A percentile compares a stretch with the other conserved stretches of the same genome.
These are phyloP conservation scores for Punica granatum DNA, from an alignment of 345 rosid genomes.

Conservation along the genomic window DNA sequence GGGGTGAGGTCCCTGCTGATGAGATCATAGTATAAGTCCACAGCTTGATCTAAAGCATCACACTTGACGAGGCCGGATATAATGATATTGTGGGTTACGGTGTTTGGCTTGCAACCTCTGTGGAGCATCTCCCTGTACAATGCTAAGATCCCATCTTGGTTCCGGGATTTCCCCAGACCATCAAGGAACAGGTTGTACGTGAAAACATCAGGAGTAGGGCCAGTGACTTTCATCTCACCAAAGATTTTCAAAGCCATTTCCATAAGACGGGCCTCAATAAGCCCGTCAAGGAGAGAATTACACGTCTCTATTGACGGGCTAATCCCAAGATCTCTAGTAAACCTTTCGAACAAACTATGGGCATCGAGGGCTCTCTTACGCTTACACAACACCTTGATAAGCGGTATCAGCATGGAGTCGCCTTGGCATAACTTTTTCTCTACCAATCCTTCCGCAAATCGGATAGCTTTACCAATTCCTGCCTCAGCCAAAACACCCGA, in stretches of 20 bases:
- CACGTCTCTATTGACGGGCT: conserved; percentile 35
- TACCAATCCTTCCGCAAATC: conserved; percentile 57
- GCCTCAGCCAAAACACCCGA: conserved; percentile 56
- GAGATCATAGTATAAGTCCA: conserved; percentile 66
- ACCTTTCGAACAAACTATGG: conserved; percentile 39
- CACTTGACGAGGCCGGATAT: conserved; percentile 63
- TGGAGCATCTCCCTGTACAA: conserved; percentile 56
- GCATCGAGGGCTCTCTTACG: conserved; percentile 48
- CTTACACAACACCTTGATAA: conserved; percentile 54
- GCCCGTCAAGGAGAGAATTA: conserved; percentile 57
- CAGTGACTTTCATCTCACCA: conserved; percentile 46
- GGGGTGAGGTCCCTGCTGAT: conserved; percentile 66
- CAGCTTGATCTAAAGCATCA: conserved; percentile 48
- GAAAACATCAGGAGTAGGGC: conserved; percentile 52
- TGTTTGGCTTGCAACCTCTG: conserved; percentile 51
- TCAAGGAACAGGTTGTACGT: conserved; percentile 73
- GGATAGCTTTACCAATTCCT: conserved; percentile 47
- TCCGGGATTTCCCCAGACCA: conserved; percentile 59
- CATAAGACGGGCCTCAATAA: conserved; percentile 38
- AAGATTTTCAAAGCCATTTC: conserved; percentile 47
- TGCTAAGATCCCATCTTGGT: conserved; percentile 38
- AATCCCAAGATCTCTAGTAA: conserved; percentile 52
- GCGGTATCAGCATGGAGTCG: conserved; percentile 56
- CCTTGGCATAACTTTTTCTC: conserved; percentile 36
- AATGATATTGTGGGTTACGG: conserved; percentile 70